Base-by-base conservation (phyloP, 768 basidiomycete genomes). In the Mycena epipterygia region DNA sequence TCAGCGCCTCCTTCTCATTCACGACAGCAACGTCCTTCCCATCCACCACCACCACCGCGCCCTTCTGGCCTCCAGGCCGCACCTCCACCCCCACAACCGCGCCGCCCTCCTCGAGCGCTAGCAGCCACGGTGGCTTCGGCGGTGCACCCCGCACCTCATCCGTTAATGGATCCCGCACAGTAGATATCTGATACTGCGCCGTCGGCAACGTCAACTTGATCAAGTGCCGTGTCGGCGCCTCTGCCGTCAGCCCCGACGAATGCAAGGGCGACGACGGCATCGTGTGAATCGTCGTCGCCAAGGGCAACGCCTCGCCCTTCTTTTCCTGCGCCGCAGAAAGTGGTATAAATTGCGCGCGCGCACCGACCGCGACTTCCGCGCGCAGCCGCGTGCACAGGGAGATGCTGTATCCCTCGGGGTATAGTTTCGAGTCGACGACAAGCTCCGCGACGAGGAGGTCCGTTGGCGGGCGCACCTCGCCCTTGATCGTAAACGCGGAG, bases 181-280 rank as follows among this genome's bases (percentile, higher is more conserved):
- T 91, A 35, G 91, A 88, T 51, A 91, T 87, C 77, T 92, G 89
- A 76, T 90, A 95, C 70, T 91, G 92, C 23, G 94, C 91, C 2
- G 95, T 97, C 3, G 96, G 96, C 21, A 98, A 80, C 42, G 88
- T 89, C 59, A 98, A 74, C 56, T 94, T 86, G 17, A 98, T 72
- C 52, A 98, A 80, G 80, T 98, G 95, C 51, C 95, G 87, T 65
- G 89, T 88, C 41, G 91, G 84, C 30, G 84, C 88, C 19, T 83
- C 85, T 11, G 81, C 79, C 53, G 82, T 84, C 53, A 89, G 77
- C 25, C 85, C 88, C 41, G 93, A 91, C 25, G 95, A 93, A 74
- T 93, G 94, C 66, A 95, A 81, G 14, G 95, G 89, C 25, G 95
- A 96, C 2, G 91, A 89, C 0, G 97, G 95, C 61, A 97, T 87